Evolutionary conservation across 2,329 filamentous ascomycete species (phyloP), one percentile per base, ranked within the genome.

Genomic region (Tolypocladium cylindrosporum): DNA sequence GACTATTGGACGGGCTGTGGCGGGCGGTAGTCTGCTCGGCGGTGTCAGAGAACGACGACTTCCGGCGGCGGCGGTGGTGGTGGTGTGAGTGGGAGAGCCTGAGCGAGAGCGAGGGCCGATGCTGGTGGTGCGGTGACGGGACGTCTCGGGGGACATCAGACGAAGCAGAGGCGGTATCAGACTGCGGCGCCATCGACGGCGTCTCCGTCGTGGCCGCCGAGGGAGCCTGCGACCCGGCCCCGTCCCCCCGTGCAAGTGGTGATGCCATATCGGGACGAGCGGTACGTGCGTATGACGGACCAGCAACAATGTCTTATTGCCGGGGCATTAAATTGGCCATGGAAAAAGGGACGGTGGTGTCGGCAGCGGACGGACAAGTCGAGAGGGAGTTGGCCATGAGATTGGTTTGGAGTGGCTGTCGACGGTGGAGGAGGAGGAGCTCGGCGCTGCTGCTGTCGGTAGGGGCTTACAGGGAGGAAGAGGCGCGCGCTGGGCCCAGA

Each of bases 111-210:
- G 62, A 65, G 65, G 51, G 57, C 54, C 52, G 62, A 13, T 50
- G 58, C 40, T 50, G 61, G 54, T 55, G 55, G 41, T 54, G 58
- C 34, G 56, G 56, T 21, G 37, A 41, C 19, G 53, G 55, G 55
- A 45, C 56, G 57, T 56, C 31, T 57, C 60, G 58, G 61, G 57
- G 53, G 58, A 67, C 60, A 67, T 71, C 67, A 68, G 71, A 69
- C 67, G 72, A 74, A 62, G 73, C 71, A 71, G 68, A 69, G 54
- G 65, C 67, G 64, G 72, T 72, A 66, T 74, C 73, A 70, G 73
- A 68, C 62, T 56, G 64, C 64, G 57, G 61, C 61, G 59, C 55
- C 45, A 60, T 50, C 27, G 58, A 55, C 55, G 36, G n/a, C 50
- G 50, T n/a, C 41, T 42, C 41, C 41, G 11, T 48, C 10, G 43